Conservation (phyloP, 768 basidiomycete genomes). For the Calocera cornea region DNA sequence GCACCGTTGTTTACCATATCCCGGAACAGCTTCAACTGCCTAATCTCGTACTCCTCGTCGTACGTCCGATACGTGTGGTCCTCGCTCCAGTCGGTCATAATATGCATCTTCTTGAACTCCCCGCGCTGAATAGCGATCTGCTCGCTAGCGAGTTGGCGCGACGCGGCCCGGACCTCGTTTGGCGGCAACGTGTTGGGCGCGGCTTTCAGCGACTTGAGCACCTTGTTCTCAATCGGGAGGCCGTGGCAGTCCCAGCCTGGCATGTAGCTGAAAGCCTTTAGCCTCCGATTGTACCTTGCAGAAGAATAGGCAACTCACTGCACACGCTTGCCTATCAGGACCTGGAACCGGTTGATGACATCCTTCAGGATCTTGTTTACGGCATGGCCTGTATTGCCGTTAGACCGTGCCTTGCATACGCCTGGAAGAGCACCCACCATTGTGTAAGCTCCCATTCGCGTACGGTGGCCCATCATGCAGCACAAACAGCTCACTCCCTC, state of each 20-base stretch:
- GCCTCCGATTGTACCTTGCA: neutral
- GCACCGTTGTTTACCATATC: conserved; percentile 76
- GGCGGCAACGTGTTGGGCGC: conserved; percentile 40
- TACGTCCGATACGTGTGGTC: conserved; percentile 57
- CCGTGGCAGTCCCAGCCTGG: conserved; percentile 99
- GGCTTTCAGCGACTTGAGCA: conserved; percentile 61
- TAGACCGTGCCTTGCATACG: neutral
- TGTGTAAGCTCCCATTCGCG: conserved; percentile 90
- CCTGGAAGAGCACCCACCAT: conserved; percentile 43
- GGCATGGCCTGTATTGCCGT: conserved; percentile 57
- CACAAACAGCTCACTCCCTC: conserved; percentile 54
- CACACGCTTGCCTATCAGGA: conserved; percentile 61
- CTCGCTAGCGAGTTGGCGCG: conserved; percentile 53
- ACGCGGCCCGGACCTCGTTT: conserved; percentile 50
- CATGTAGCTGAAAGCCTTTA: conserved; percentile 47
- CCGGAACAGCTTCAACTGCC: conserved; percentile 73
- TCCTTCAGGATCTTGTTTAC: conserved; percentile 95
- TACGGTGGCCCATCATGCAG: conserved; percentile 96
- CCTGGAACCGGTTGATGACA: conserved; percentile 79
- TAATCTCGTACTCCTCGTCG: conserved; percentile 82
- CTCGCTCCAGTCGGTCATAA: conserved; percentile 83
- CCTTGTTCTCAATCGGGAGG: conserved; percentile 91
- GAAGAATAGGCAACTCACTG: conserved; percentile 41
- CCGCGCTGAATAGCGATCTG: conserved; percentile 63
- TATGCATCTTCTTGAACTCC: conserved; percentile 68